phyloP scores from a whole-genome alignment of 768 basidiomycete species.

The Cyclocybe cylindracea region DNA sequence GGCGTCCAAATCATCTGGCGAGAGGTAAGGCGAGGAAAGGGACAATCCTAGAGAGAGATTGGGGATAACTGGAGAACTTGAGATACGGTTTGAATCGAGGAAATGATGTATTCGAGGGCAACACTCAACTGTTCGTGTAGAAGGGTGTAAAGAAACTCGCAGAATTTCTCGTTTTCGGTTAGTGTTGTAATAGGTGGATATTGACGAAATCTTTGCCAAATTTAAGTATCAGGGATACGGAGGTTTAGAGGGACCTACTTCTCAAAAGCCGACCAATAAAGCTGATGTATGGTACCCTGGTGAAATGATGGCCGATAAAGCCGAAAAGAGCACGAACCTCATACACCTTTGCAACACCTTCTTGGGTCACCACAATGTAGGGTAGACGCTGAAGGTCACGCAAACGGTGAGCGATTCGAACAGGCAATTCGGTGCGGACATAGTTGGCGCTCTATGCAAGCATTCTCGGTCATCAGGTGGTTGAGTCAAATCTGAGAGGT shows the following conservation, averaged over 20 bases:
- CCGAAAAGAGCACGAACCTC: slow-evolving; percentile 49
- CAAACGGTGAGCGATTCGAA: slow-evolving; percentile 84
- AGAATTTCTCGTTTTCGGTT: slow-evolving; percentile 79
- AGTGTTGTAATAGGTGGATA: slow-evolving; percentile 74
- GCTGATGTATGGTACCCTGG: slow-evolving; percentile 34
- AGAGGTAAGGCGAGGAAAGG: slow-evolving; percentile 77
- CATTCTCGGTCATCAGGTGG: not conserved
- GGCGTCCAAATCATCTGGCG: slow-evolving; percentile 77
- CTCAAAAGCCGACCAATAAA: slow-evolving; percentile 88
- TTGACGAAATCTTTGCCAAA: slow-evolving; percentile 57
- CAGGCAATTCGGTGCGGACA: slow-evolving; percentile 85
- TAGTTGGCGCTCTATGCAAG: slow-evolving; percentile 78
- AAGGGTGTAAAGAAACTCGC: slow-evolving; percentile 62
- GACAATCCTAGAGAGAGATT: slow-evolving; percentile 81
- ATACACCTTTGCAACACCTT: slow-evolving; percentile 81
- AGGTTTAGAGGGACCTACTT: slow-evolving; percentile 45
- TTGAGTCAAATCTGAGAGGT: not conserved
- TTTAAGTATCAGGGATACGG: slow-evolving; percentile 1
- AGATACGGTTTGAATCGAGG: slow-evolving; percentile 1
- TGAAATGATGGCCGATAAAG: not conserved
- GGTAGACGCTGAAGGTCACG: slow-evolving; percentile 86
- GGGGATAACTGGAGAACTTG: slow-evolving; percentile 77
- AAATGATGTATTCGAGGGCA: slow-evolving; percentile 8
- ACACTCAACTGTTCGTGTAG: slow-evolving; percentile 73
- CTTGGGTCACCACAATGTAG: slow-evolving; percentile 84